Conservation (phyloP, 108 stramenopile species). For the Fragilariopsis cylindrus region DNA sequence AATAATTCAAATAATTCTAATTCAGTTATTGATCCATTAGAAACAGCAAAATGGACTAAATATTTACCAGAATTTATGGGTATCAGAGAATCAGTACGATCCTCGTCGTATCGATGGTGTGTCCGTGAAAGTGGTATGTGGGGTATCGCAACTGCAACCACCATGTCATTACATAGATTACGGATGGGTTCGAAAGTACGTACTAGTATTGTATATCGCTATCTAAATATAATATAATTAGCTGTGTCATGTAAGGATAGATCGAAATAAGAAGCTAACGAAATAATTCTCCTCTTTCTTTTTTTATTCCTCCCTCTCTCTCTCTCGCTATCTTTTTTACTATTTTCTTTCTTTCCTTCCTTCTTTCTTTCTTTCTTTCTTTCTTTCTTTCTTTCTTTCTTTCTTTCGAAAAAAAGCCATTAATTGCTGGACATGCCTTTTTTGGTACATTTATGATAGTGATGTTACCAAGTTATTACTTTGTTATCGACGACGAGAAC, state of each 20-base stretch:
- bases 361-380: no score
- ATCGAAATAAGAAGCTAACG: no score
- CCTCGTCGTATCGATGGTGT: conserved; percentile 82
- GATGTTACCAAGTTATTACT: conserved; percentile 71
- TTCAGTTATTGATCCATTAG: conserved; percentile 13
- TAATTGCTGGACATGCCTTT: conserved; percentile 47
- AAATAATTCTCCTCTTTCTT: no score
- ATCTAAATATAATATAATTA: no score
- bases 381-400: no score
- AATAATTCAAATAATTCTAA: neutral
- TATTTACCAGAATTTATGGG: conserved; percentile 77
- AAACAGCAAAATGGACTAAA: conserved; percentile 63
- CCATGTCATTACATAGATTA: conserved; percentile 69
- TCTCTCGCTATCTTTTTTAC: no score
- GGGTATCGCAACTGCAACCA: conserved; percentile 82
- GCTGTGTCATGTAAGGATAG: no score
- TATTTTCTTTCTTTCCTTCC: no score
- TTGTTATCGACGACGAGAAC: conserved; percentile 72
- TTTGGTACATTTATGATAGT: conserved; percentile 63
- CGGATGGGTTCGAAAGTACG: conserved; percentile 58
- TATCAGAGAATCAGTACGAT: conserved; percentile 64
- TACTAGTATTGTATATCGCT: no score
- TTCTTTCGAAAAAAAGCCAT: conserved; percentile 18
- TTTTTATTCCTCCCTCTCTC: no score
- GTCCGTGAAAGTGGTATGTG: conserved; percentile 75